phyloP scores from a whole-genome alignment of 75 land plant genomes.

The Ceratopteris richardii region DNA sequence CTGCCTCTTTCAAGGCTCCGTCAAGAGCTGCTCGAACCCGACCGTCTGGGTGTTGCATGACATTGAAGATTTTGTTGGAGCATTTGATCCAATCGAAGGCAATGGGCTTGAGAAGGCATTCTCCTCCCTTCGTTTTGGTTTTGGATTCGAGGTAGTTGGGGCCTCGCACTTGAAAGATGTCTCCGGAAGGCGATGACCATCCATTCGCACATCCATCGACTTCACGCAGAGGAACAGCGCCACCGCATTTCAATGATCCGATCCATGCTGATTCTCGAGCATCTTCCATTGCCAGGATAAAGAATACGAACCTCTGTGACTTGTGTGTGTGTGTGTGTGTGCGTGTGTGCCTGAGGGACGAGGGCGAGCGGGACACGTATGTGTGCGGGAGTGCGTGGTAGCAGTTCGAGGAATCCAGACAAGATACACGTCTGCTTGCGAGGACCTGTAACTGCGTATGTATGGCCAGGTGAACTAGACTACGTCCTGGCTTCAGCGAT shows the following conservation, averaged over 20 bases:
- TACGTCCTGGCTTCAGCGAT: no score
- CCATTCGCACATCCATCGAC: conserved; percentile 65
- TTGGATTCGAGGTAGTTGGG: conserved; percentile 70
- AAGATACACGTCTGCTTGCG: no score
- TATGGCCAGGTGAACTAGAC: no score
- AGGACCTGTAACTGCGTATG: no score
- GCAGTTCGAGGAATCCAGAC: no score
- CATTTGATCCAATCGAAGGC: conserved; percentile 95
- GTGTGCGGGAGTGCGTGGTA: no score
- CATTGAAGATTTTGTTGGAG: conserved; percentile 43
- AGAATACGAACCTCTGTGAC: no score
- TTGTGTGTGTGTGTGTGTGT: no score
- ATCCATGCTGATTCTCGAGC: conserved; percentile 44
- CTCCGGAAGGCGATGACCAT: conserved; percentile 85
- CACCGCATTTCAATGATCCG: conserved; percentile 49
- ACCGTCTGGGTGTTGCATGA: conserved; percentile 53
- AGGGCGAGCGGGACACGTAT: no score
- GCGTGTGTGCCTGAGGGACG: no score
- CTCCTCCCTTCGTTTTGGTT: conserved; percentile 69
- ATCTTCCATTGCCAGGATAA: no score
- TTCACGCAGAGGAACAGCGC: conserved; percentile 57
- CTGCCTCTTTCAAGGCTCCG: conserved; percentile 9
- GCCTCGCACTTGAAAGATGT: conserved; percentile 75
- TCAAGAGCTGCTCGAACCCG: conserved; percentile 61
- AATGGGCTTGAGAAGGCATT: conserved; percentile 74